Base-by-base conservation (phyloP, 306 rosid genomes). In the Oxytropis ochrocephala region DNA sequence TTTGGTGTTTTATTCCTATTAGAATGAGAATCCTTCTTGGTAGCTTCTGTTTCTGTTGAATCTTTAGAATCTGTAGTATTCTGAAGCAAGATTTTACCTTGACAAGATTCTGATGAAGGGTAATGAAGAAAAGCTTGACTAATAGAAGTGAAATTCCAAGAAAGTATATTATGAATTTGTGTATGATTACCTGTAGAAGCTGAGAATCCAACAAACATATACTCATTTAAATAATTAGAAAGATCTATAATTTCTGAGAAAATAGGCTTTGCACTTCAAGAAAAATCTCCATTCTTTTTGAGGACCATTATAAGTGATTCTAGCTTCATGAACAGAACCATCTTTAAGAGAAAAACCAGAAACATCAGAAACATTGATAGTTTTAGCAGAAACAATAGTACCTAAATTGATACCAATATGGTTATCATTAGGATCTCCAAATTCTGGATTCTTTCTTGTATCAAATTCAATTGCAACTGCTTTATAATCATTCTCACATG, bases 191-290 rank as follows among this genome's bases (percentile, higher is more conserved):
- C 95, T 7, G 95, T 90, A 47, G 96, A 82, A 75, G 96, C 96
- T 27, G 95, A 88, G 80, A 90, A 90, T 30, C 95, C 95, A 3
- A 90, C 88, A 57, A 87, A 90, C 96, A 90, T 90, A 69, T 90
- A 90, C 70, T 90, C 96, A 0, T 88, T 90, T 0, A 90, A 58
- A 72, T 68, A 78, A 6, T 77, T 77, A 7, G 77, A 69, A 12
- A 81, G 80, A 69, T 81, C 82, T 48, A 81, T 0, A 29, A 33
- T 4, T 13, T 81, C 82, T 7, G 91, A 85, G 71, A 87, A 87
- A 50, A 90, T 73, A 0, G 93, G 82, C 41, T 82, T 87, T 9
- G 76, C 17, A 24, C n/a, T n/a, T n/a, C 91, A 4, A 89, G 67
- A 55, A 71, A 78, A 50, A 89, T 85, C 10, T 89, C 93, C 79